Conservation (phyloP, 768 basidiomycete genomes). For the Russula griseocarnosa region DNA sequence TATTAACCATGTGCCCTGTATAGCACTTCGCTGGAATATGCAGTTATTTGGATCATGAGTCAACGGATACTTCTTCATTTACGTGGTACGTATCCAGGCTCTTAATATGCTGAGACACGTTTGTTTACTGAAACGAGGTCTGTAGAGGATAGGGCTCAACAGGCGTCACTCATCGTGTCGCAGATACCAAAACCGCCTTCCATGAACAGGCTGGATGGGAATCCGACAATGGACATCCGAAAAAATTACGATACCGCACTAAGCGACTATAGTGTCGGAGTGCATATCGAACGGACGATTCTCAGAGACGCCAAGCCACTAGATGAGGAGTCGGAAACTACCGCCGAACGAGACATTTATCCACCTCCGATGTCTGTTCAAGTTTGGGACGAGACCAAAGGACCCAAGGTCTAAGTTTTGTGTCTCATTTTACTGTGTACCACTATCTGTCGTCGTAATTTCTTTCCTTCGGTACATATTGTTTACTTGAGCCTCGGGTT, state of each 20-base stretch:
- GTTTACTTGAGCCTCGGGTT: too few species aligned
- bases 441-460: background rate
- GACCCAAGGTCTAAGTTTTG: background rate
- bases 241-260: background rate
- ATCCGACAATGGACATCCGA: background rate
- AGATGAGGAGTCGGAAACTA: background rate
- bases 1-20: background rate
- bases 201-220: background rate
- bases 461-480: too few species aligned
- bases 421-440: background rate
- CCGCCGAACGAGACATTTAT: background rate
- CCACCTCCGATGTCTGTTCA: too few species aligned
- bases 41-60: conserved; percentile 38
- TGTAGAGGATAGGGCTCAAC: conserved; percentile 29
- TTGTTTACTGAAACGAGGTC: background rate
- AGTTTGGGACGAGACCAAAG: background rate
- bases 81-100: conserved; percentile 33
- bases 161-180: background rate
- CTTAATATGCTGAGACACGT: too few species aligned
- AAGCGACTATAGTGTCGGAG: conserved; percentile 25
- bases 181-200: background rate
- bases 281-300: conserved; percentile 15
- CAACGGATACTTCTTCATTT: conserved; percentile 38
- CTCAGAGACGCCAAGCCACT: background rate
- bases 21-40: conserved; percentile 37